Evolutionary conservation across 345 rosid genomes (phyloP).

Genomic region (Eutrema heterophyllum): DNA sequence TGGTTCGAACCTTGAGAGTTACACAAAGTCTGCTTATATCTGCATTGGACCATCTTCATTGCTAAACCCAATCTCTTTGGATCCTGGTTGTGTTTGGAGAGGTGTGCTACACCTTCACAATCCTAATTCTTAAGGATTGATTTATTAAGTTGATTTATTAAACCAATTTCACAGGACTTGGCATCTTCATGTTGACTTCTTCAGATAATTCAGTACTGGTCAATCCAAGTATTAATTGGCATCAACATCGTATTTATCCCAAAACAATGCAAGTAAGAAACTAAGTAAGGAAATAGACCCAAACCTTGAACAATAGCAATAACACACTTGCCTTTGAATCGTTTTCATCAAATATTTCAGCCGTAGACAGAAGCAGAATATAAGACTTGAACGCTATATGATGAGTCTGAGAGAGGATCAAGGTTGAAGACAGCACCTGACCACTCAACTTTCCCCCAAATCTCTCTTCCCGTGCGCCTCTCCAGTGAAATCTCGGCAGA

Average conservation of each 20-base stretch:
- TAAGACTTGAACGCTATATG: neutral
- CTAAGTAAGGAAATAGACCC: neutral
- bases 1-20: constrained; percentile 62
- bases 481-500: neutral
- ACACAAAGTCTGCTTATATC: constrained; percentile 64
- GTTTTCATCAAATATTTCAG: constrained; percentile 86
- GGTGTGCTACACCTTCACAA: constrained; percentile 65
- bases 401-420: neutral
- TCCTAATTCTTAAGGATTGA: constrained; percentile 48
- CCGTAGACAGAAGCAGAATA: neutral
- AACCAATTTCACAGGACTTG: no score
- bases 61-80: constrained; percentile 51
- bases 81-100: constrained; percentile 64
- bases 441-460: neutral
- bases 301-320: neutral
- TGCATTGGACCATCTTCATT: constrained; percentile 64
- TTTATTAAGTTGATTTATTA: no score
- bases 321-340: constrained; percentile 67
- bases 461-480: neutral
- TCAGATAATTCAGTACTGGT: no score
- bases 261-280: no score
- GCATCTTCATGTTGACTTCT: no score
- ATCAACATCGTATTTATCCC: no score
- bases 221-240: no score
- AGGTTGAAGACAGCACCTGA: neutral